Base-by-base conservation (phyloP, 257 asterid species). In the Solanum virginianum region DNA sequence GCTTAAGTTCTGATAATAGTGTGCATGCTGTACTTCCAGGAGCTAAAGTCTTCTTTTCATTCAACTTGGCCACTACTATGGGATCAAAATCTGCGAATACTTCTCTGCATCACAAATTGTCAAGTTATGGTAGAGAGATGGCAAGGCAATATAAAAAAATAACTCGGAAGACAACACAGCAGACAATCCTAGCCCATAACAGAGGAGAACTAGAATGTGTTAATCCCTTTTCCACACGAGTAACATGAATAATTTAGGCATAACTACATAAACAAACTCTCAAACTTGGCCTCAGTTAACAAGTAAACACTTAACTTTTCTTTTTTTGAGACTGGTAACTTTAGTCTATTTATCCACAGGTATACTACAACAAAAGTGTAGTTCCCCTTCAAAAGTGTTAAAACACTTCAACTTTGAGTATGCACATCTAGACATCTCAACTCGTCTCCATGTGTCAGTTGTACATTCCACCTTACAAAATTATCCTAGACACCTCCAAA, bases 51-150 rank as follows among this genome's bases (percentile, higher is more conserved):
- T 94, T 96, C 93, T 95, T 96, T 88, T 96, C 98, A 88, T 93
- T 95, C 81, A 94, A 88, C 90, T 95, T 96, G 59, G 99, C 92
- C 84, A 94, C 97, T 45, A 93, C 93, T 65, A 90, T 69, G 70
- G 99, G 98, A 86, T 94, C 98, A 83, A 95, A 96, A 85, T 93
- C 92, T 83, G 89, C 90, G 88, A 95, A 96, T 69, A 96, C 93
- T 84, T 94, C 99, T 90, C 99, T 96, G 98, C 90, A 92, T 80
- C 62, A 53, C 32, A 2, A 17, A 29, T 26, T 16, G 11, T 75
- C 16, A 77, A 26, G 63, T 51, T 16, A 77, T 77, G 24, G 45
- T 51, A 75, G 20, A 47, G 81, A 24, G 82, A 77, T 4, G 26
- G 47, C 22, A 10, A 51, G 82, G 45, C 45, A 77, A 77, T 77